These are phyloP conservation scores for Globisporangium radiosum DNA, from an alignment of 352 stramenopile species.

Conservation along the genomic window DNA sequence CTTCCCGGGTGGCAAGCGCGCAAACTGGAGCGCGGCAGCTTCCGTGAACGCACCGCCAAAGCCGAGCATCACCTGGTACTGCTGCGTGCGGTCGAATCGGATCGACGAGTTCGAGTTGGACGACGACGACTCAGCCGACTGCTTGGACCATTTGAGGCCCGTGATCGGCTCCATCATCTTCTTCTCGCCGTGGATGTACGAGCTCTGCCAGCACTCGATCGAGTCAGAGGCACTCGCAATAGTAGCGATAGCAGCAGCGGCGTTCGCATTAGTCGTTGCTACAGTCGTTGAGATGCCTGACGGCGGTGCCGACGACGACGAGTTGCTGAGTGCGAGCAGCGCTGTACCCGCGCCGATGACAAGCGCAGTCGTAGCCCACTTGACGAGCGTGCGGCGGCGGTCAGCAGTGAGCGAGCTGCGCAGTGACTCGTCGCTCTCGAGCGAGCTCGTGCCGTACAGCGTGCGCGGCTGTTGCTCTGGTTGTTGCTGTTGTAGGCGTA, in stretches of 20 bases:
- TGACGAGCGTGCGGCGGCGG: conserved; percentile 21
- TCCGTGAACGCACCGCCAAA: conserved; percentile 93
- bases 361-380: conserved; percentile 22
- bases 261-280: background rate
- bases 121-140: conserved; percentile 1
- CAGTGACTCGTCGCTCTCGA: conserved; percentile 17
- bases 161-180: conserved; percentile 59
- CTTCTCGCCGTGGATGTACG: conserved; percentile 42
- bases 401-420: background rate
- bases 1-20: conserved; percentile 62
- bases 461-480: conserved; percentile 3
- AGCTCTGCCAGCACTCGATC: conserved; percentile 63
- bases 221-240: background rate
- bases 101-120: conserved; percentile 27
- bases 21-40: conserved; percentile 82
- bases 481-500: background rate
- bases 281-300: conserved; percentile 3
- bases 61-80: conserved; percentile 79
- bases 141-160: conserved; percentile 38
- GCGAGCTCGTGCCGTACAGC: conserved; percentile 23
- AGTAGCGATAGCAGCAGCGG: background rate
- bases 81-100: conserved; percentile 36
- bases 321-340: conserved; percentile 16
- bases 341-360: conserved; percentile 18
- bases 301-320: conserved; percentile 3